Evolutionary conservation across 345 rosid genomes (phyloP).

Genomic region (Limnanthes douglasii): DNA sequence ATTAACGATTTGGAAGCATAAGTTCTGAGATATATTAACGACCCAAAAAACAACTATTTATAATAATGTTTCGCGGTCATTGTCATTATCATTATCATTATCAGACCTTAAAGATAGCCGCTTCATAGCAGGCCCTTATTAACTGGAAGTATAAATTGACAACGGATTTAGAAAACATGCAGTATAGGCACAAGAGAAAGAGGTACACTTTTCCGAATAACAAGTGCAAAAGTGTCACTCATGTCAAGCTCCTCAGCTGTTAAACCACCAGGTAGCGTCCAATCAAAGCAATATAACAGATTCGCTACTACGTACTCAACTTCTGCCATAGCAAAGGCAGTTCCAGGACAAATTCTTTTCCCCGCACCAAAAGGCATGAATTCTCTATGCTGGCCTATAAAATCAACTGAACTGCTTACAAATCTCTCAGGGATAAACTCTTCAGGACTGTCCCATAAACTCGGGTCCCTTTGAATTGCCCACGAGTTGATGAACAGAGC

Average conservation of each 20-base stretch:
- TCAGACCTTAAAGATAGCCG: too few species aligned
- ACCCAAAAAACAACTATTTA: too few species aligned
- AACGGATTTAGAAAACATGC: too few species aligned
- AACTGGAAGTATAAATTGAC: too few species aligned
- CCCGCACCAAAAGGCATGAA: slow-evolving; percentile 15
- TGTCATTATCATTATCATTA: too few species aligned
- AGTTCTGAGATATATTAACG: too few species aligned
- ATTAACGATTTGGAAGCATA: too few species aligned
- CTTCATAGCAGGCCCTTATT: too few species aligned
- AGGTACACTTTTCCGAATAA: slow-evolving; percentile 16
- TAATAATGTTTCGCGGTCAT: too few species aligned
- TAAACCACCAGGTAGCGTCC: slow-evolving; percentile 11
- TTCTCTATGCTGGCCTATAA: slow-evolving; percentile 10
- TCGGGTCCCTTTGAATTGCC: slow-evolving; percentile 13
- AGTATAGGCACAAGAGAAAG: slow-evolving; percentile 17
- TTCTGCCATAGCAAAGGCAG: slow-evolving; percentile 7
- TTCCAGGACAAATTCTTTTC: slow-evolving; percentile 16
- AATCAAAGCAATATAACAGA: slow-evolving; percentile 12
- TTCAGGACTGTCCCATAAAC: slow-evolving; percentile 12
- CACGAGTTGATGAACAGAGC: slow-evolving; percentile 10
- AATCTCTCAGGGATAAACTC: slow-evolving; percentile 17
- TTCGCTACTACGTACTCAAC: slow-evolving; percentile 10
- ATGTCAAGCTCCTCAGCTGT: slow-evolving; percentile 9
- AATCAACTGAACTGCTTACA: slow-evolving; percentile 7
- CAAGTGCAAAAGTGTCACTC: slow-evolving; percentile 11